Evolutionary conservation across 495 filamentous ascomycete genomes (phyloP).

Genomic region (Penicillium canariense): DNA sequence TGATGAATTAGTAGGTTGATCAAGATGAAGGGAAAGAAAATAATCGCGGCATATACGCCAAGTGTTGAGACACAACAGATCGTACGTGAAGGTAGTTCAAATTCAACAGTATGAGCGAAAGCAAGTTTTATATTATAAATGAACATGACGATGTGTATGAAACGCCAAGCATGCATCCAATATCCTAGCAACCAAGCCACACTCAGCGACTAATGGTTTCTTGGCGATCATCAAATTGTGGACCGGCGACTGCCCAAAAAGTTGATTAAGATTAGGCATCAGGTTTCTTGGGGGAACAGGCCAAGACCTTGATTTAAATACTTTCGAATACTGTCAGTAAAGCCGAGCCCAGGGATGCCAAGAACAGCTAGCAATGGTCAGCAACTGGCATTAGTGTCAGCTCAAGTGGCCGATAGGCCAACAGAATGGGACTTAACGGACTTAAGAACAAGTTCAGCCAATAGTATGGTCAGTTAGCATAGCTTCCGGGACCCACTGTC

Average conservation of each 20-base stretch:
- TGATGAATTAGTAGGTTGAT: neutral
- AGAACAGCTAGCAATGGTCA: neutral
- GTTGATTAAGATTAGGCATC: neutral
- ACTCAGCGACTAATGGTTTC: neutral
- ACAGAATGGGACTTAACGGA: neutral
- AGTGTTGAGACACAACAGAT: too few relatives aligned
- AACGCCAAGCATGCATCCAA: neutral
- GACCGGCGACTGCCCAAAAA: neutral
- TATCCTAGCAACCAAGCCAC: neutral
- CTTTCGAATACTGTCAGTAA: neutral
- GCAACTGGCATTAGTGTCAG: constrained; percentile 2
- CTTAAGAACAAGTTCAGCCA: neutral
- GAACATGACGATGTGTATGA: neutral
- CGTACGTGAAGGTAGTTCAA: neutral
- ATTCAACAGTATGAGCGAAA: neutral
- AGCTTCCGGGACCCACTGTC: neutral
- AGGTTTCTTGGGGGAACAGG: neutral
- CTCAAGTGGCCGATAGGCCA: neutral
- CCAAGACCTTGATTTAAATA: neutral
- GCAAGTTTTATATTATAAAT: neutral
- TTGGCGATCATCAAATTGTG: neutral
- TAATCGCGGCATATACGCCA: too few relatives aligned
- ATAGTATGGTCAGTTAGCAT: neutral
- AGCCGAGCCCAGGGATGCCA: neutral
- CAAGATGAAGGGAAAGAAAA: neutral